Base-by-base conservation (phyloP, 805 yeast genomes). In the Saccharomycopsis capsularis region DNA sequence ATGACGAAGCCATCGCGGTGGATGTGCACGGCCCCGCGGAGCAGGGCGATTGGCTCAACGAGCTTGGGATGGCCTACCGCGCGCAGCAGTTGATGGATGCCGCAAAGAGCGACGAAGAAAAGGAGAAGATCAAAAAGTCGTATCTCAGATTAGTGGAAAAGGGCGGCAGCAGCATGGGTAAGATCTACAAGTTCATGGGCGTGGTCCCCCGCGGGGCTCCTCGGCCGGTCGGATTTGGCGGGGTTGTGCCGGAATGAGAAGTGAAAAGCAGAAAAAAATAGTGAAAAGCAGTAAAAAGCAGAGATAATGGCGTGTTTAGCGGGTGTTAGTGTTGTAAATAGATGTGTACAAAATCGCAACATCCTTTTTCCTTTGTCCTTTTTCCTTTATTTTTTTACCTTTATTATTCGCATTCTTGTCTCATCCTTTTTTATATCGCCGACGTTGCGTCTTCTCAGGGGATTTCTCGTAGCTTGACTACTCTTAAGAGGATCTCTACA, bases 31-130 rank as follows among this genome's bases (percentile, higher is more conserved):
- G 87, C 0, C 85, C 88, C 1, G 74, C 71, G 1, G 80, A 79
- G 38, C 95, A 87, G 60, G 91, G 88, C 4, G 86, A 82, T 59
- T 87, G 88, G 81, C 69, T 87, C 19, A 82, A 83, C 56, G 72
- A 74, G 35, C 67, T 85, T 72, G 95, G 95, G 0, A 77, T 87
- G 30, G 87, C 82, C 0, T 76, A 79, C 52, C 68, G 95, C 25
- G 77, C 82, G 4, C 76, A 78, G 47, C 82, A 78, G 58, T 65
- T 85, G 34, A 68, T 76, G 9, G 68, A 74, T 40, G 59, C 64
- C 6, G 73, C 70, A 35, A 57, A 59, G 3, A 60, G 63, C 25
- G 59, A 69, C 39, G 67, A 65, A 19, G 76, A 76, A 18, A 74
- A 71, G 57, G 75, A 77, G 41, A 70, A 76, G 45, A 69, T 87